These are phyloP conservation scores for Beauveria rudraprayagi DNA, from an alignment of 2,329 filamentous ascomycete genomes.

Conservation along the genomic window DNA sequence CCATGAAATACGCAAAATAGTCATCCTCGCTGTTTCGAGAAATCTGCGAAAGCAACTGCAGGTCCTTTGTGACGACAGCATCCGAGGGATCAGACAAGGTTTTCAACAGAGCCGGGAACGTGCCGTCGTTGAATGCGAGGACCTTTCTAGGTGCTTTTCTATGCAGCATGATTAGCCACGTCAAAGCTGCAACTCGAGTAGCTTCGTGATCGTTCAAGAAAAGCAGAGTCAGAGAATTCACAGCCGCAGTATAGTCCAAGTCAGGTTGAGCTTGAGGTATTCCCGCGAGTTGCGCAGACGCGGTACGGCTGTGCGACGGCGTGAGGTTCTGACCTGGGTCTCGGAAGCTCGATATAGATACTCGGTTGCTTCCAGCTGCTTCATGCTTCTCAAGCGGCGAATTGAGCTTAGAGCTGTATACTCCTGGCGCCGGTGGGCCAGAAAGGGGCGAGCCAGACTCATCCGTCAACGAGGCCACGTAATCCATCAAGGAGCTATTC, in stretches of 20 bases:
- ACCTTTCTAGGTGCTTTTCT: constrained; percentile 90
- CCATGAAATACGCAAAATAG: constrained; percentile 98
- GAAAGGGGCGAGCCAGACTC: constrained; percentile 37
- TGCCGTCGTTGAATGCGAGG: constrained; percentile 91
- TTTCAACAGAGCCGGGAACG: constrained; percentile 91
- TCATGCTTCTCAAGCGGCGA: constrained; percentile 38
- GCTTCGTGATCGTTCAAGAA: constrained; percentile 97
- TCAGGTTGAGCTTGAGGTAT: constrained; percentile 49
- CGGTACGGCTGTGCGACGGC: constrained; percentile 40
- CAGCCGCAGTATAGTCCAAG: constrained; percentile 91
- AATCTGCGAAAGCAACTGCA: constrained; percentile 91
- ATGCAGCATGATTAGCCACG: constrained; percentile 97
- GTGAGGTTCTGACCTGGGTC: constrained; percentile 48
- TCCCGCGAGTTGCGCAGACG: constrained; percentile 37
- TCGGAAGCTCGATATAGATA: constrained; percentile 43
- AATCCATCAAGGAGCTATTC: constrained; percentile 85
- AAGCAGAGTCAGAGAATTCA: constrained; percentile 83
- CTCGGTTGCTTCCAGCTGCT: constrained; percentile 40
- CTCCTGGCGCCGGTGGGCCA: constrained; percentile 19
- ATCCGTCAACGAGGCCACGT: constrained; percentile 84
- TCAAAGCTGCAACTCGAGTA: constrained; percentile 84
- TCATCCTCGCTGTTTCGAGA: constrained; percentile 94
- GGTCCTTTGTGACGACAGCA: constrained; percentile 87
- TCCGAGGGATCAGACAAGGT: constrained; percentile 93
- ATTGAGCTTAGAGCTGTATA: constrained; percentile 33